Evolutionary conservation across 345 rosid species (phyloP), one percentile per base, ranked within the genome.

Genomic region (Ceriops tagal): DNA sequence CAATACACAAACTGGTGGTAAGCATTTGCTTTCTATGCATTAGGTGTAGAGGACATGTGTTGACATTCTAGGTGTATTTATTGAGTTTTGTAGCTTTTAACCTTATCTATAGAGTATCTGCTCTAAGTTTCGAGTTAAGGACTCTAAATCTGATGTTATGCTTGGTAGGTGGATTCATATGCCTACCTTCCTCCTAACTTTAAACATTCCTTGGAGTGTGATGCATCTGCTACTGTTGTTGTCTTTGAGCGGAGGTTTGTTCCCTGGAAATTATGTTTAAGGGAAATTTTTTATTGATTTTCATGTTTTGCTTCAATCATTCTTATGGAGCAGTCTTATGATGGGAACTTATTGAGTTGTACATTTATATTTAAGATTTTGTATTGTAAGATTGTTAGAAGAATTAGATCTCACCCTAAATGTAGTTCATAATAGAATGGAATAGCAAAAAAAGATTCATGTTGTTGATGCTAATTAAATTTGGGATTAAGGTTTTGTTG

Each of bases 141-240:
- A 58, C 61, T 43, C 22, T 24, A 39, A 28, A 51, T 67, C 26
- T 81, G 68, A 55, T 71, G 16, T 13, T 32, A 24, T 69, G 16
- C 35, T 21, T 52, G 58, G 73, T 77, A 88, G 99, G 91, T 84
- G 75, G 99, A 95, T 81, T 91, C 92, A 58, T 93, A 77, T 78
- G 96, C 93, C 69, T 95, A 91, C 81, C 75, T 91, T 32, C 96
- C 99, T 73, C 87, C 96, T 58, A 85, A 86, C 72, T 83, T 83
- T 66, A 69, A 82, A 46, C 96, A 89, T 80, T 83, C 77, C 65
- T 66, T 95, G 70, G 78, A 76, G 52, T 79, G 87, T 55, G 86
- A 67, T 63, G 74, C 75, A 71, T 75, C 88, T 34, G 89, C 97
- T 64, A 89, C 96, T 68, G 84, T 95, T 58, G 82, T 62, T 72